Evolutionary conservation across 2,329 filamentous ascomycete genomes (phyloP), one percentile per base, ranked within the genome.

Genomic region (Proliferodiscus dingleyae): DNA sequence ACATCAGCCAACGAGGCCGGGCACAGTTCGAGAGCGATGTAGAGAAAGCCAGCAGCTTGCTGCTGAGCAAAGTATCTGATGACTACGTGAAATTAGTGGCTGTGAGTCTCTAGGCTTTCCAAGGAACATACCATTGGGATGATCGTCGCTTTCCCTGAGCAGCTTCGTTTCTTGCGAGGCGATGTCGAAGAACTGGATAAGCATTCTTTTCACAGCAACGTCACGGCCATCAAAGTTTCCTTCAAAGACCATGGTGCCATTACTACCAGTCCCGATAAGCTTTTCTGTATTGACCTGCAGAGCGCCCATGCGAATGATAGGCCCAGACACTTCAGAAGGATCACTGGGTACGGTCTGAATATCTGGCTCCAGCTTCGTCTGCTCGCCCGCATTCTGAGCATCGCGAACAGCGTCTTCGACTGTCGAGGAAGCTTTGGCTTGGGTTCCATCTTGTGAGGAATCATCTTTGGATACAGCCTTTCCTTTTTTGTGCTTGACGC

Each of bases 1-100:
- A 98, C 81, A 58, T 98, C 93, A 47, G 90, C 91, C 21, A 98
- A 72, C 29, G 91, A 97, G 3, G 91, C 91, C 30, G 91, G 89
- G 61, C 93, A 98, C 5, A 95, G 78, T 66, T 98, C 93, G 18
- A 98, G 71, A 0, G 91, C 93, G 59, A 98, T 98, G 65, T 98
- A 98, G 29, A 97, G 75, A 66, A 98, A 98, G 15, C 87, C 87
- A 28, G 87, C 80, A 9, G 89, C 88, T 58, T 87, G 83, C 59
- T 95, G 87, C 59, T 95, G 90, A 39, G 90, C 89, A 61, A 89
- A 96, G 63, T 98, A 98, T 30, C 91, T 88, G 54, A 98, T 95
- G 33, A 98, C 91, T 82, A 45, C 3, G 23, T 18, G n/a, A 7
- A 21, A 43, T 69, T 61, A 68, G 59, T 41, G 49, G 41, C 23